Conservation (phyloP, 2,329 filamentous ascomycete genomes). For the Diaporthe sp. region DNA sequence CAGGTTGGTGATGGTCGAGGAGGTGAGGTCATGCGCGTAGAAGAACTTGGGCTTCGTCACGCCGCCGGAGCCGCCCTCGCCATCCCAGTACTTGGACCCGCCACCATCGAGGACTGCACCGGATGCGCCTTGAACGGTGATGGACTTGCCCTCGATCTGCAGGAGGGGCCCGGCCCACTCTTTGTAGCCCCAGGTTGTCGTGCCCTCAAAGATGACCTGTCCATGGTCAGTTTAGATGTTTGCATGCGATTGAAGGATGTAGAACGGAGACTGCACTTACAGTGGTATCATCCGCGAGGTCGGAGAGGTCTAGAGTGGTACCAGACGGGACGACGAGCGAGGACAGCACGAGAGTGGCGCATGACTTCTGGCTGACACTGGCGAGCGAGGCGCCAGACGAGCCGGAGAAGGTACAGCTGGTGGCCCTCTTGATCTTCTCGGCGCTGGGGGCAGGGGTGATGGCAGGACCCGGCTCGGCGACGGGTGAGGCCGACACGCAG, state of each 20-base stretch:
- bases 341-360: slow-evolving; percentile 65
- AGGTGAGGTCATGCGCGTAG: slow-evolving; percentile 63
- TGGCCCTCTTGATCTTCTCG: slow-evolving; percentile 36
- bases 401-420: slow-evolving; percentile 67
- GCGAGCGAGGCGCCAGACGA: slow-evolving; percentile 56
- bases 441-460: slow-evolving; percentile 35
- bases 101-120: slow-evolving; percentile 69
- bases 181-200: slow-evolving; percentile 75
- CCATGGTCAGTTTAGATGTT: slow-evolving; percentile 19
- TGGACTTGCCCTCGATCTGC: slow-evolving; percentile 68
- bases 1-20: slow-evolving; percentile 62
- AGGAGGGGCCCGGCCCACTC: slow-evolving; percentile 77
- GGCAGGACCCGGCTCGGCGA: slow-evolving; percentile 25
- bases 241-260: neutral
- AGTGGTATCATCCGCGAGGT: slow-evolving; percentile 62
- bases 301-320: slow-evolving; percentile 69
- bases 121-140: slow-evolving; percentile 65
- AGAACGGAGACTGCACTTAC: slow-evolving; percentile 45
- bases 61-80: slow-evolving; percentile 70
- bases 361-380: slow-evolving; percentile 62
- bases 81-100: slow-evolving; percentile 72
- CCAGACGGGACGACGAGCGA: slow-evolving; percentile 69
- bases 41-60: slow-evolving; percentile 75
- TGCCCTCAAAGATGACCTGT: slow-evolving; percentile 72
- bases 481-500: slow-evolving; percentile 25